Conservation (phyloP, 345 rosid species). For the Acer yangbiense region DNA sequence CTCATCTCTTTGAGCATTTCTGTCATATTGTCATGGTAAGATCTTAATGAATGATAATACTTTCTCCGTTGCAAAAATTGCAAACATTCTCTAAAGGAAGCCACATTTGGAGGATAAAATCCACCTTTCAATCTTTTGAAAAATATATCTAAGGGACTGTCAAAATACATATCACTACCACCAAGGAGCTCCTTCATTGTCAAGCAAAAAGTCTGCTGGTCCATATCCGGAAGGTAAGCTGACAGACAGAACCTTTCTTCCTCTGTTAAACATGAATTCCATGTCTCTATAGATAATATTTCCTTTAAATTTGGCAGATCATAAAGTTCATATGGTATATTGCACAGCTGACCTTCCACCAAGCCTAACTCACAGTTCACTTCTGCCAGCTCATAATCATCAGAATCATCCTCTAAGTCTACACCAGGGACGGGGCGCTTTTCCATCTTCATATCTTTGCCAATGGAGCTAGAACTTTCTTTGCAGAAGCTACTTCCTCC, state of each 20-base stretch:
- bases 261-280: slow-evolving; percentile 65
- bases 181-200: slow-evolving; percentile 62
- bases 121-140: slow-evolving; percentile 64
- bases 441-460: slow-evolving; percentile 25
- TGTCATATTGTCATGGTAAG: slow-evolving; percentile 51
- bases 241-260: slow-evolving; percentile 62
- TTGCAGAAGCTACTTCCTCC: slow-evolving; percentile 22
- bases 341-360: slow-evolving; percentile 58
- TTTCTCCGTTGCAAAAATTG: slow-evolving; percentile 43
- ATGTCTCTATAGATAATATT: slow-evolving; percentile 57
- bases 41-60: slow-evolving; percentile 50
- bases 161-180: slow-evolving; percentile 54
- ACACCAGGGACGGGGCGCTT: slow-evolving; percentile 30
- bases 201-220: slow-evolving; percentile 47
- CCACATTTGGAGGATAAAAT: slow-evolving; percentile 50
- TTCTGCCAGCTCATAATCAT: slow-evolving; percentile 41
- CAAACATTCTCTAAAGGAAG: slow-evolving; percentile 44
- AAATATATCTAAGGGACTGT: slow-evolving; percentile 60
- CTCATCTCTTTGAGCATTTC: slow-evolving; percentile 47
- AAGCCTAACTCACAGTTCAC: slow-evolving; percentile 51
- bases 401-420: slow-evolving; percentile 46
- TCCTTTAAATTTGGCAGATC: slow-evolving; percentile 62
- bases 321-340: slow-evolving; percentile 62
- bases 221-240: slow-evolving; percentile 71
- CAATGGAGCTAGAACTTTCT: slow-evolving; percentile 22